phyloP scores from a whole-genome alignment of 352 stramenopile species.

The Pythium inflatum region DNA sequence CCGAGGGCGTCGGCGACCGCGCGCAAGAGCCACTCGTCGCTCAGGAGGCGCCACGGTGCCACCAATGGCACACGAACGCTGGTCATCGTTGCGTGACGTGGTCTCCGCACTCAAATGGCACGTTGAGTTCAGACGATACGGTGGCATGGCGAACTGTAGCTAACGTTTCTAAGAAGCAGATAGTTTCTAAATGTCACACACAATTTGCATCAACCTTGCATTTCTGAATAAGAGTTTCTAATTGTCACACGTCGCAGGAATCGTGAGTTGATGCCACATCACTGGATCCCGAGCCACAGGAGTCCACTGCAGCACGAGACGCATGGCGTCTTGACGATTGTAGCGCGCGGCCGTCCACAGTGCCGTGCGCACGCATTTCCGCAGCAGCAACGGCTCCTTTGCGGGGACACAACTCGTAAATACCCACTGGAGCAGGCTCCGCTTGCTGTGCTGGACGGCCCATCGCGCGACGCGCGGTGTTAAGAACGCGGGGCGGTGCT shows the following conservation, averaged over 20 bases:
- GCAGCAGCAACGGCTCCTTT: no score
- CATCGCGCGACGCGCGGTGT: no score
- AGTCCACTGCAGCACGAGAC: not conserved
- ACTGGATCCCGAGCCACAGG: not conserved
- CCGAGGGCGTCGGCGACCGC: not conserved
- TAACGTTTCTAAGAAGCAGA: not conserved
- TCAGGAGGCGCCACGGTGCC: not conserved
- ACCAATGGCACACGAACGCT: not conserved
- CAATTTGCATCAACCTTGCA: no score
- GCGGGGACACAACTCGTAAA: no score
- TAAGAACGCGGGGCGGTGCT: no score
- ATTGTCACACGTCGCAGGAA: not conserved
- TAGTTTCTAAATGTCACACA: not conserved
- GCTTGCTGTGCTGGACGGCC: no score
- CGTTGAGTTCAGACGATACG: not conserved
- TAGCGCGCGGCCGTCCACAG: not conserved
- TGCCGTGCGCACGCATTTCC: not conserved
- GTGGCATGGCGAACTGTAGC: not conserved
- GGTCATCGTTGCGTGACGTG: not conserved
- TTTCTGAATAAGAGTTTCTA: not conserved
- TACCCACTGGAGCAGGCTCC: no score
- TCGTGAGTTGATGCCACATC: no score
- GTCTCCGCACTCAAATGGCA: not conserved
- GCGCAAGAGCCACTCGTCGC: not conserved
- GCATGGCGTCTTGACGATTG: not conserved